Percentiles rank a stretch among this genome's conserved stretches.
Conservation (phyloP, 164 flowering plant species). For the Vitis amurensis region DNA sequence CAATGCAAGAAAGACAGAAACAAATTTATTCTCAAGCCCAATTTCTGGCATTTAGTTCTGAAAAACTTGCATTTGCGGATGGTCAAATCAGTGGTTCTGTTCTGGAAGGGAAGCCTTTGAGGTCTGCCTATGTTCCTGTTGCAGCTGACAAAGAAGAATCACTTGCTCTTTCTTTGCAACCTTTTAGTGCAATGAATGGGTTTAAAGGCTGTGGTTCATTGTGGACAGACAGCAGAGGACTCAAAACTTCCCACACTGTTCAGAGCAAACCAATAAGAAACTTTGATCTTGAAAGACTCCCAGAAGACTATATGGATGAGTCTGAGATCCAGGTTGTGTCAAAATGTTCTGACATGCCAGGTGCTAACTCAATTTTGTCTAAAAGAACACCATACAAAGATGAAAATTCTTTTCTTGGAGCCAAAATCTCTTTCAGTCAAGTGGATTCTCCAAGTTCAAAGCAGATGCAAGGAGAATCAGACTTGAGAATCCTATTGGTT, state of each 20-base stretch:
- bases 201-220: constrained; percentile 1
- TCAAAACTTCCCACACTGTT: neutral
- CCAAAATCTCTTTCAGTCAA: constrained; percentile 4
- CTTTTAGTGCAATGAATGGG: constrained; percentile 1
- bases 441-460: constrained; percentile 8
- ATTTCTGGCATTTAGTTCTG: constrained; percentile 11
- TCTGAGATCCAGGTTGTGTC: constrained; percentile 9
- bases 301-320: constrained; percentile 27
- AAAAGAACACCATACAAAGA: neutral
- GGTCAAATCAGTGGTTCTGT: constrained; percentile 6
- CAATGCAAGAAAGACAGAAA: constrained; percentile 24
- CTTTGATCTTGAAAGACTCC: constrained; percentile 31
- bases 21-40: constrained; percentile 7
- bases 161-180: constrained; percentile 8
- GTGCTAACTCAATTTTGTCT: constrained; percentile 1
- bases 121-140: constrained; percentile 4
- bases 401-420: constrained; percentile 2
- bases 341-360: neutral
- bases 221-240: constrained; percentile 3
- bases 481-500: neutral
- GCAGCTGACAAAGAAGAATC: constrained; percentile 7
- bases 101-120: constrained; percentile 14
- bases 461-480: neutral
- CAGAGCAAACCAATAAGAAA: constrained; percentile 9
- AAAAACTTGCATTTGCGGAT: constrained; percentile 1